phyloP scores from a whole-genome alignment of 2,329 filamentous ascomycete species.

The Gremmenia infestans region DNA sequence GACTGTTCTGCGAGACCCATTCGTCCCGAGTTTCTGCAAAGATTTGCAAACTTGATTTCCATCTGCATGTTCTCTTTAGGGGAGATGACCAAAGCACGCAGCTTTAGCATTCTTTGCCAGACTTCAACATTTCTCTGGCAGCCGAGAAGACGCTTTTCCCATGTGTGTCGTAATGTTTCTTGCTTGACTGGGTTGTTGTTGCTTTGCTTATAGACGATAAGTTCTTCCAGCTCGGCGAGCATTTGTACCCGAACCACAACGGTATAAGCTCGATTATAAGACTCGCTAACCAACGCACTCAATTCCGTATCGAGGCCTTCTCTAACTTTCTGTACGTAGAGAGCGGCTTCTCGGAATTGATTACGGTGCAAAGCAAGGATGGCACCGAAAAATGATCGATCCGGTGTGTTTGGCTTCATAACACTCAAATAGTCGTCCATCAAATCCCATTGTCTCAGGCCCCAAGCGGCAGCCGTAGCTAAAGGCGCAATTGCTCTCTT shows the following conservation, averaged over 20 bases:
- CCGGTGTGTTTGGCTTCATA: constrained; percentile 90
- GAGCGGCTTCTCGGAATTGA: constrained; percentile 86
- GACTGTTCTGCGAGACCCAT: constrained; percentile 95
- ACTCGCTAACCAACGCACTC: constrained; percentile 93
- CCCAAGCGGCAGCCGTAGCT: constrained; percentile 94
- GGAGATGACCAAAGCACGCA: constrained; percentile 85
- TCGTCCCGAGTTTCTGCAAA: constrained; percentile 92
- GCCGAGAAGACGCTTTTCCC: constrained; percentile 91
- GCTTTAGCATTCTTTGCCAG: constrained; percentile 96
- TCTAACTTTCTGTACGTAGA: constrained; percentile 84
- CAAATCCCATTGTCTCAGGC: constrained; percentile 90
- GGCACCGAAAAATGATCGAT: constrained; percentile 95
- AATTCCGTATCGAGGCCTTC: constrained; percentile 94
- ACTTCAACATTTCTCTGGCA: constrained; percentile 97
- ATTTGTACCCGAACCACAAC: constrained; percentile 99
- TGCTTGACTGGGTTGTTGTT: constrained; percentile 75
- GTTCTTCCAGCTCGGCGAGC: constrained; percentile 96
- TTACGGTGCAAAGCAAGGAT: constrained; percentile 94
- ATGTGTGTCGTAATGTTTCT: constrained; percentile 85
- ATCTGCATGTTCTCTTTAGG: constrained; percentile 95
- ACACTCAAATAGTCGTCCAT: constrained; percentile 97
- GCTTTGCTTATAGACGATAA: constrained; percentile 95
- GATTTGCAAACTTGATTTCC: constrained; percentile 99
- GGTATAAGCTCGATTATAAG: constrained; percentile 94
- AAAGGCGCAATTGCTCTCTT: constrained; percentile 88